Evolutionary conservation across 768 basidiomycete species (phyloP).

Genomic region (Boletus patriciae): DNA sequence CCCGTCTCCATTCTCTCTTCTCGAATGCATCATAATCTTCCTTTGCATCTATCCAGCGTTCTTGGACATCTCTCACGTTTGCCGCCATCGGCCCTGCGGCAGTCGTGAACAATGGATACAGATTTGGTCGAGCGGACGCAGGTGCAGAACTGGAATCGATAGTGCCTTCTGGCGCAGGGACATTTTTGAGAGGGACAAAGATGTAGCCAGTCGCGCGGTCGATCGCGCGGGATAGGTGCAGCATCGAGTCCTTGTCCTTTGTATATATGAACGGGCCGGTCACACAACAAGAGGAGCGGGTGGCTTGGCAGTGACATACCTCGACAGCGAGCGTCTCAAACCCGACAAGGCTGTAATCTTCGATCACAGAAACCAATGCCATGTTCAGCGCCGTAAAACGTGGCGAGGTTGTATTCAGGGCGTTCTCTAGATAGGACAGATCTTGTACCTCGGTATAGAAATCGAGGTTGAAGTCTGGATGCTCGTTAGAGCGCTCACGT

Average conservation of each 20-base stretch:
- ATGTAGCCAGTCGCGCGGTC: slow-evolving; percentile 94
- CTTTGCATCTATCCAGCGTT: slow-evolving; percentile 87
- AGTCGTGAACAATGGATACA: slow-evolving; percentile 64
- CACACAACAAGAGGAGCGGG: neutral
- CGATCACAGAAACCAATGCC: slow-evolving; percentile 89
- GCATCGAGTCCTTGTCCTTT: slow-evolving; percentile 94
- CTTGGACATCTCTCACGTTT: slow-evolving; percentile 78
- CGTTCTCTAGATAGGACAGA: slow-evolving; percentile 79
- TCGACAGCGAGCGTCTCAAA: slow-evolving; percentile 98
- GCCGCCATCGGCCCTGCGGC: slow-evolving; percentile 56
- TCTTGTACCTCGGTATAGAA: slow-evolving; percentile 99
- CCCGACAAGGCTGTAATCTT: slow-evolving; percentile 89
- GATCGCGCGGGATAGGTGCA: slow-evolving; percentile 77
- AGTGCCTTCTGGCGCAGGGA: slow-evolving; percentile 35
- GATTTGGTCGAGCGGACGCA: slow-evolving; percentile 56
- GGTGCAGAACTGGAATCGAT: slow-evolving; percentile 32
- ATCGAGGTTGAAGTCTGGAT: slow-evolving; percentile 90
- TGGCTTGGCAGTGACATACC: slow-evolving; percentile 41
- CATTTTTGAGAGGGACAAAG: slow-evolving; percentile 61
- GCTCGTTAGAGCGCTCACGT: neutral
- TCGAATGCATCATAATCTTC: slow-evolving; percentile 85
- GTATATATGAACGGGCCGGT: neutral
- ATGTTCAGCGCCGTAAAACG: slow-evolving; percentile 80
- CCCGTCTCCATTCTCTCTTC: slow-evolving; percentile 70
- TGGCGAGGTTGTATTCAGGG: slow-evolving; percentile 62